These are phyloP conservation scores for Calocybe cyanea DNA, from an alignment of 768 basidiomycete genomes.

Conservation along the genomic window DNA sequence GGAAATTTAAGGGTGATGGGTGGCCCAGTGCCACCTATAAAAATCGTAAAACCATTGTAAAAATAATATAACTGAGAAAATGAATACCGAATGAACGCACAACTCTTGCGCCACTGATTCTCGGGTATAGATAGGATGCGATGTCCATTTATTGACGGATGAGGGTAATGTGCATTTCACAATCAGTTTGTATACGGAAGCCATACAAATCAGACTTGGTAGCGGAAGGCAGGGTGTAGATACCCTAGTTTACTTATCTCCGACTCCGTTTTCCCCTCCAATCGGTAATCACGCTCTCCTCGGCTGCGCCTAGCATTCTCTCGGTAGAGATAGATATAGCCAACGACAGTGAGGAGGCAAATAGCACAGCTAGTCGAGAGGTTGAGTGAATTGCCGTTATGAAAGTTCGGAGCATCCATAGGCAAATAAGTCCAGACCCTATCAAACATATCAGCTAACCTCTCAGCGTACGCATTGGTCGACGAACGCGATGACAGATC, in stretches of 20 bases:
- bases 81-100: too few species aligned
- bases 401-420: slow-evolving; percentile 41
- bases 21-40: too few species aligned
- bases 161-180: too few species aligned
- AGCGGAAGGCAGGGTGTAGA: slow-evolving; percentile 42
- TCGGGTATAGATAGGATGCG: too few species aligned
- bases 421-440: slow-evolving; percentile 49
- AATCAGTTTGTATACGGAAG: too few species aligned
- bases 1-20: too few species aligned
- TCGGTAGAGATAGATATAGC: slow-evolving; percentile 31
- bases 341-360: slow-evolving; percentile 27
- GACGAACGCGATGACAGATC: slow-evolving; percentile 41
- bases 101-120: too few species aligned
- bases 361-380: slow-evolving; percentile 32
- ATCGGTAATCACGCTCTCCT: slow-evolving; percentile 37
- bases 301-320: slow-evolving; percentile 41
- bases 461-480: neutral
- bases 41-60: too few species aligned
- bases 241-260: slow-evolving; percentile 40
- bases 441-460: neutral
- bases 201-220: slow-evolving; percentile 23
- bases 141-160: too few species aligned
- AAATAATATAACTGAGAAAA: too few species aligned
- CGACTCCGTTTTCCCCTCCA: slow-evolving; percentile 32
- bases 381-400: slow-evolving; percentile 44